Percentiles rank a stretch among this genome's conserved stretches.
Conservation (phyloP, 352 stramenopile genomes). For the Phytopythium litorale region DNA sequence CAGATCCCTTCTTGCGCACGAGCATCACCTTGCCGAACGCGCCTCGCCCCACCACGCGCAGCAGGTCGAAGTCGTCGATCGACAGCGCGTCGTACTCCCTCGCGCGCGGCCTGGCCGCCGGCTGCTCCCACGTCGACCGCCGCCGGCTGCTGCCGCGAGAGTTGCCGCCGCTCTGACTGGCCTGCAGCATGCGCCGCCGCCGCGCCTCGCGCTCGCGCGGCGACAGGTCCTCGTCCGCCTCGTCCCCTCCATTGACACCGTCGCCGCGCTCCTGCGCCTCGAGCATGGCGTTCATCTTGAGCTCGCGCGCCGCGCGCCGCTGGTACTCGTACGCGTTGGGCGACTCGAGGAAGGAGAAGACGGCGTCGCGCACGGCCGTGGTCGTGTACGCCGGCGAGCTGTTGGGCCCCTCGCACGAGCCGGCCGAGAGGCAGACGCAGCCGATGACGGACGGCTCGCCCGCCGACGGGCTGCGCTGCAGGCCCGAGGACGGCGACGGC, state of each 20-base stretch:
- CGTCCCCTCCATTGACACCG: neutral
- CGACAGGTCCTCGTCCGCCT: neutral
- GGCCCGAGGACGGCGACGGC: slow-evolving; percentile 19
- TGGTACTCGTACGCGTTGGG: slow-evolving; percentile 81
- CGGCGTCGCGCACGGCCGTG: slow-evolving; percentile 60
- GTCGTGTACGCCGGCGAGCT: slow-evolving; percentile 71
- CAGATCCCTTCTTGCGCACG: slow-evolving; percentile 54
- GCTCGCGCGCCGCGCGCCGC: slow-evolving; percentile 39
- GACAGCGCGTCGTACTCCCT: slow-evolving; percentile 50
- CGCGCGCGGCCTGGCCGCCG: slow-evolving; percentile 13
- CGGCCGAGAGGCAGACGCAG: slow-evolving; percentile 76
- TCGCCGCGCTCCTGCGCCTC: slow-evolving; percentile 23
- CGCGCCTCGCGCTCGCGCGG: slow-evolving; percentile 4
- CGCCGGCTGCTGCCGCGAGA: slow-evolving; percentile 83
- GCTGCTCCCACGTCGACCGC: slow-evolving; percentile 14
- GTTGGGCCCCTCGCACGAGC: slow-evolving; percentile 41
- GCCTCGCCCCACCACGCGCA: slow-evolving; percentile 97
- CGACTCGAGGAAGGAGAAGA: slow-evolving; percentile 79
- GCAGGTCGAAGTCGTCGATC: slow-evolving; percentile 95
- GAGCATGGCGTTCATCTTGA: slow-evolving; percentile 45
- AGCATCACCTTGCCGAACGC: slow-evolving; percentile 95
- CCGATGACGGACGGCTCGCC: slow-evolving; percentile 47
- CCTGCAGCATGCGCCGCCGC: neutral
- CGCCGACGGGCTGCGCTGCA: slow-evolving; percentile 28
- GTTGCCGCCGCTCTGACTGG: neutral